These are phyloP conservation scores for Triangularia verruculosa DNA, from an alignment of 2,329 filamentous ascomycete genomes.

Conservation along the genomic window DNA sequence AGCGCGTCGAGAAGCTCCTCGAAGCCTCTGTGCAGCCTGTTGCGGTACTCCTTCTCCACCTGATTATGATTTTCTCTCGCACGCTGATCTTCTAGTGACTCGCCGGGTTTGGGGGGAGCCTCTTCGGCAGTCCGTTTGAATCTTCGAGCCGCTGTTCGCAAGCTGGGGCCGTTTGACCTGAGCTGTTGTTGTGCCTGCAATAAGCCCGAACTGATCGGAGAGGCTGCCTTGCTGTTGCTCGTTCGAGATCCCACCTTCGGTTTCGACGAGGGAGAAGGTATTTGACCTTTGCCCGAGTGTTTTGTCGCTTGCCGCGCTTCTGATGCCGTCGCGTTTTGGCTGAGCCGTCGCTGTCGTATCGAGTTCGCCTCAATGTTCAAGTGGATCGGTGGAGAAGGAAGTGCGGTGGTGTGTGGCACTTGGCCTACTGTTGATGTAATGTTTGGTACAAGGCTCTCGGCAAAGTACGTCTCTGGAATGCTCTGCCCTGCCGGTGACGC, in stretches of 20 bases:
- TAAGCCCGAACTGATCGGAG: not conserved
- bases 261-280: not conserved
- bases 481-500: not conserved
- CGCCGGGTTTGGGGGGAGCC: constrained; percentile 19
- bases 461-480: not conserved
- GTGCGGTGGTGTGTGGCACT: not conserved
- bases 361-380: not conserved
- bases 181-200: not conserved
- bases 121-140: constrained; percentile 4
- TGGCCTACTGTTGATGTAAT: not conserved
- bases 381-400: not conserved
- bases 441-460: not conserved
- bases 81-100: constrained; percentile 20
- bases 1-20: constrained; percentile 23
- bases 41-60: constrained; percentile 27
- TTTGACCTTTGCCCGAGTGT: not conserved
- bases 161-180: not conserved
- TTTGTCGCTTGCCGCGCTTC: not conserved
- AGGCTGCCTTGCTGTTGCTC: not conserved
- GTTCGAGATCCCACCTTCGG: not conserved
- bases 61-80: constrained; percentile 25
- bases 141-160: constrained; percentile 25
- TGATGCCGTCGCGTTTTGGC: not conserved
- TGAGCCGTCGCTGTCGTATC: not conserved
- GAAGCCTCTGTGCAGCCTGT: constrained; percentile 23